Evolutionary conservation across 2,329 filamentous ascomycete species (phyloP).

Genomic region (Talaromyces piceae): DNA sequence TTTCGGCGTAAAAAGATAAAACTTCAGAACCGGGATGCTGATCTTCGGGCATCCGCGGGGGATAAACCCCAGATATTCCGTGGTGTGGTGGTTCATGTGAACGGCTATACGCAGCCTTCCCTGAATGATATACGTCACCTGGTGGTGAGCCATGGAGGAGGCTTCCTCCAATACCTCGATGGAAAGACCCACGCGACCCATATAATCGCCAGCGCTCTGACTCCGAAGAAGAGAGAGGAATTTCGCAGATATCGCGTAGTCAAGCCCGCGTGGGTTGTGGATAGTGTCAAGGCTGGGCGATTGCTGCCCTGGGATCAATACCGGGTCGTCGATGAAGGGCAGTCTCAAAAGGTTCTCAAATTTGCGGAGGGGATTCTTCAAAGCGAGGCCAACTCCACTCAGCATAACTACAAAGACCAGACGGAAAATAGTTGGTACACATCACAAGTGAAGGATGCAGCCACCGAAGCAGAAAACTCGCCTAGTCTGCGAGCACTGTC

Average conservation of each 20-base stretch:
- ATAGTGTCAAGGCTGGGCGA: slow-evolving; percentile 74
- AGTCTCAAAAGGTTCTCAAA: slow-evolving; percentile 68
- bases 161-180: slow-evolving; percentile 89
- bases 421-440: slow-evolving; percentile 78
- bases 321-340: slow-evolving; percentile 75
- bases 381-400: slow-evolving; percentile 56
- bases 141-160: slow-evolving; percentile 88
- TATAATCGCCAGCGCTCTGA: slow-evolving; percentile 83
- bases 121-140: slow-evolving; percentile 80
- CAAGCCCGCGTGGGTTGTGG: slow-evolving; percentile 88
- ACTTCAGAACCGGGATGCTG: slow-evolving; percentile 84
- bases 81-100: slow-evolving; percentile 83
- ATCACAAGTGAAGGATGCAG: slow-evolving; percentile 51
- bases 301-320: slow-evolving; percentile 82
- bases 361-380: slow-evolving; percentile 58
- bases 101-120: slow-evolving; percentile 92
- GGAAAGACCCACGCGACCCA: slow-evolving; percentile 93
- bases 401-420: slow-evolving; percentile 69
- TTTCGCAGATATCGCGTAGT: slow-evolving; percentile 84
- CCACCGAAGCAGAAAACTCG: slow-evolving; percentile 20
- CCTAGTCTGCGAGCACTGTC: slow-evolving; percentile 22
- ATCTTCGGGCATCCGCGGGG: slow-evolving; percentile 61
- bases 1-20: slow-evolving; percentile 96
- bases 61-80: slow-evolving; percentile 82
- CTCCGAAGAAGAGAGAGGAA: slow-evolving; percentile 87